Evolutionary conservation across 768 basidiomycete genomes (phyloP), one percentile per base, ranked within the genome.

Genomic region (Mycena polygramma): DNA sequence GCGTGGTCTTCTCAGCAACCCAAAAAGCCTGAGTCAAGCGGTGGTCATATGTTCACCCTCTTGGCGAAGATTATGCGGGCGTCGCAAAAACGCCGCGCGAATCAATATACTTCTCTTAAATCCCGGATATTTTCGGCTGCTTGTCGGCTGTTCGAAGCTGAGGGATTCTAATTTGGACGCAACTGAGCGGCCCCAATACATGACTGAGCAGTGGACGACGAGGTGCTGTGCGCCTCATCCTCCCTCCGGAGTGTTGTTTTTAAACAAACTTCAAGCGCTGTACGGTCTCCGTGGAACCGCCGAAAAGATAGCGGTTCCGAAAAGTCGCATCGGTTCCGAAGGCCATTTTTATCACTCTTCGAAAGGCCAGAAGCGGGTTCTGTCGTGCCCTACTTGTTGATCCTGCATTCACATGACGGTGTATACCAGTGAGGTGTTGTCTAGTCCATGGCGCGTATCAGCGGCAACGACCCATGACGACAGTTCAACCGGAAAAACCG

Each of bases 81-180:
- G 13, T 3, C 15, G 41, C 41, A 2, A 15, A 57, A 46, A 57
- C 63, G 43, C 54, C 41, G 41, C 41, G 41, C 36, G 11, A 22
- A 48, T 60, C 59, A 60, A 41, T 41, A 48, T 49, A 52, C 36
- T 39, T 62, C 60, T 52, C 36, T 48, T 66, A 35, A 58, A 43
- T 30, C 51, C 52, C 66, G 66, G 57, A 59, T 60, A 53, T 60
- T 59, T 45, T 41, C 58, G 66, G 66, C 45, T 53, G 24, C 26
- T 67, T 67, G 39, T 67, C 66, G 66, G 66, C 36, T 43, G 6
- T 39, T 9, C 7, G 19, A 8, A n/a, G 14, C 41, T 41, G 15
- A 41, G 30, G 30, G 30, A 10, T 41, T 41, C 41, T 41, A 41
- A 41, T 15, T 15, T 41, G 15, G 41, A 15, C 41, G 41, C 41